phyloP scores from a whole-genome alignment of 805 yeast genomes.

The Starmerella apis region DNA sequence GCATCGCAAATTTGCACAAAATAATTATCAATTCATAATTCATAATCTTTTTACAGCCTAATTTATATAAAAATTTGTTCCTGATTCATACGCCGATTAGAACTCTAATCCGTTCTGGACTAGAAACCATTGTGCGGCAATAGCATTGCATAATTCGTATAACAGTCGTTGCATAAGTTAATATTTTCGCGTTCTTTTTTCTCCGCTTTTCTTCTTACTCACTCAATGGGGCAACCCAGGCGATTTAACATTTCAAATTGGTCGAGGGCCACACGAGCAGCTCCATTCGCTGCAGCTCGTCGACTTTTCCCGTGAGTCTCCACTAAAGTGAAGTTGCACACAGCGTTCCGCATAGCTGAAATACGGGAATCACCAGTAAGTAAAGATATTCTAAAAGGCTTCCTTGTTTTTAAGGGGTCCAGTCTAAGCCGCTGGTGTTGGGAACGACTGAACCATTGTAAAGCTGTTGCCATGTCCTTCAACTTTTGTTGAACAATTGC shows the following conservation, averaged over 20 bases:
- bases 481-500: neutral
- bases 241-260: neutral
- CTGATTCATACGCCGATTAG: too few species aligned
- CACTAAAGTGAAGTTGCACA: neutral
- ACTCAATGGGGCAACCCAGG: neutral
- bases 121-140: too few species aligned
- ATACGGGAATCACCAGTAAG: slow-evolving; percentile 3
- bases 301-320: neutral
- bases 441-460: neutral
- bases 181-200: too few species aligned
- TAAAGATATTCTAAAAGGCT: neutral
- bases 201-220: too few species aligned
- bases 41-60: too few species aligned
- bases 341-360: neutral
- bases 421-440: neutral
- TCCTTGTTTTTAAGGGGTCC: neutral
- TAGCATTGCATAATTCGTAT: too few species aligned
- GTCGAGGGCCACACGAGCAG: neutral
- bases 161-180: too few species aligned
- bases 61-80: too few species aligned
- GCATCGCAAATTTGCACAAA: too few species aligned
- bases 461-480: neutral
- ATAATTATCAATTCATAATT: too few species aligned
- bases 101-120: too few species aligned
- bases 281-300: neutral